These are phyloP conservation scores for Sicyos edulis DNA, from an alignment of 306 rosid genomes.

Conservation along the genomic window DNA sequence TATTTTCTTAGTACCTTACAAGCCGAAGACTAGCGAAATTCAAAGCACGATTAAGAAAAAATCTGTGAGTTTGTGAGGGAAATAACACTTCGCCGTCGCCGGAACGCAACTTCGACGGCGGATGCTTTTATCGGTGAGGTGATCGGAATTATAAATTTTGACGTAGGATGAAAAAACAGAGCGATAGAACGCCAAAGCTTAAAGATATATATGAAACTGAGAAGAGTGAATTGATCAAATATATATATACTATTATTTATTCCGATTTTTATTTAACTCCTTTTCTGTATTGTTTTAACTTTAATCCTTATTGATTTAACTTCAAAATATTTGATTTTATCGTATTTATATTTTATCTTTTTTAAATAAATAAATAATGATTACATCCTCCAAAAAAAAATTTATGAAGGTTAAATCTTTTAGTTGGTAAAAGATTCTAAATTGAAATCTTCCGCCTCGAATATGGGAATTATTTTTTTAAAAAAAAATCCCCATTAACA, in stretches of 20 bases:
- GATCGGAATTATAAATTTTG: slow-evolving; percentile 11
- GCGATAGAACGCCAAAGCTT: background rate
- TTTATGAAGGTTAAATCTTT: too few species aligned
- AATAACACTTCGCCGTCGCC: background rate
- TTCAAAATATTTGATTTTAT: too few species aligned
- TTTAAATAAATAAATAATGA: background rate
- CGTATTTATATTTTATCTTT: background rate
- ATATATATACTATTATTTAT: background rate
- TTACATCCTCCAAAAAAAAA: background rate
- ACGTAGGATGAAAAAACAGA: slow-evolving; percentile 22
- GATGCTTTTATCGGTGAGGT: background rate
- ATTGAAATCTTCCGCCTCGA: too few species aligned
- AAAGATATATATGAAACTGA: slow-evolving; percentile 18
- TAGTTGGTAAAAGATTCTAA: too few species aligned
- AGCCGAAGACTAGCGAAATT: slow-evolving; percentile 19
- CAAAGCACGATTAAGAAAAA: background rate
- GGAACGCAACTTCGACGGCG: background rate
- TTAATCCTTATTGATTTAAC: background rate
- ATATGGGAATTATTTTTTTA: too few species aligned
- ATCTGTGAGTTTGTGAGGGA: background rate
- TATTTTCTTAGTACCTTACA: slow-evolving; percentile 20
- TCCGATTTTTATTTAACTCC: background rate
- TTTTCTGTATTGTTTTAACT: background rate
- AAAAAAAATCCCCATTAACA: too few species aligned
- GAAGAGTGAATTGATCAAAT: slow-evolving; percentile 9